Conservation (phyloP, 192 early-diverging fungal genomes). For the Coemansia sp. region DNA sequence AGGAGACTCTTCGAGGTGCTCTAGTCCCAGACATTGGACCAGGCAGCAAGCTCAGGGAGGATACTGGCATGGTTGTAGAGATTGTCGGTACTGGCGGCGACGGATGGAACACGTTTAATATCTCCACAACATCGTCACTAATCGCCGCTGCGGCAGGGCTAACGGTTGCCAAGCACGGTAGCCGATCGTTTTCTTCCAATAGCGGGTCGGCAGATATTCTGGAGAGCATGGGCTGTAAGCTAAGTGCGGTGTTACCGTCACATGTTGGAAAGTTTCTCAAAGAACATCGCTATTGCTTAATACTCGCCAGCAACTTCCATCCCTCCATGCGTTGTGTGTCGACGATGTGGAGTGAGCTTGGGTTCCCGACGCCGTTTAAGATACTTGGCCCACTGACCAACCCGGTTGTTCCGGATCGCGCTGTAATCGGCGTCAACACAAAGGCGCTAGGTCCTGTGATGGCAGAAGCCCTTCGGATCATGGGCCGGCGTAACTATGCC, state of each 20-base stretch:
- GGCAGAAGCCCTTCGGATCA: slow-evolving; percentile 77
- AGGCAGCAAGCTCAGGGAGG: slow-evolving; percentile 34
- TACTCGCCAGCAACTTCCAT: slow-evolving; percentile 91
- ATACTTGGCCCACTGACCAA: slow-evolving; percentile 90
- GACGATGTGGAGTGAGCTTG: slow-evolving; percentile 77
- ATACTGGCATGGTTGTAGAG: slow-evolving; percentile 64
- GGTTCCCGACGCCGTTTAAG: slow-evolving; percentile 93
- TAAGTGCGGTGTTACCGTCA: slow-evolving; percentile 64
- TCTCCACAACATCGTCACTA: slow-evolving; percentile 88
- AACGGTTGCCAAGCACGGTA: slow-evolving; percentile 94
- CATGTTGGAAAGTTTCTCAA: slow-evolving; percentile 67
- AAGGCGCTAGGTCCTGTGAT: slow-evolving; percentile 74
- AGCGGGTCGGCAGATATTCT: slow-evolving; percentile 94
- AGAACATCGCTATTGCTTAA: slow-evolving; percentile 78
- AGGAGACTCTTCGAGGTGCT: slow-evolving; percentile 71
- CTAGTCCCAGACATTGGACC: slow-evolving; percentile 57
- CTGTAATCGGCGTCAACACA: slow-evolving; percentile 92
- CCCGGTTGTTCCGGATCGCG: slow-evolving; percentile 77
- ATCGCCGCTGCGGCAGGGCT: slow-evolving; percentile 91
- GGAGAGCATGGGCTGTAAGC: slow-evolving; percentile 78
- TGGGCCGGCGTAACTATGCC: slow-evolving; percentile 78
- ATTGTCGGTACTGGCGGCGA: slow-evolving; percentile 99
- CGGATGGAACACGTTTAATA: slow-evolving; percentile 97
- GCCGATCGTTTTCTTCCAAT: slow-evolving; percentile 85
- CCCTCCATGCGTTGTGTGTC: slow-evolving; percentile 85